Conservation (phyloP, 2,329 filamentous ascomycete genomes). For the Arachnomyces sp. region DNA sequence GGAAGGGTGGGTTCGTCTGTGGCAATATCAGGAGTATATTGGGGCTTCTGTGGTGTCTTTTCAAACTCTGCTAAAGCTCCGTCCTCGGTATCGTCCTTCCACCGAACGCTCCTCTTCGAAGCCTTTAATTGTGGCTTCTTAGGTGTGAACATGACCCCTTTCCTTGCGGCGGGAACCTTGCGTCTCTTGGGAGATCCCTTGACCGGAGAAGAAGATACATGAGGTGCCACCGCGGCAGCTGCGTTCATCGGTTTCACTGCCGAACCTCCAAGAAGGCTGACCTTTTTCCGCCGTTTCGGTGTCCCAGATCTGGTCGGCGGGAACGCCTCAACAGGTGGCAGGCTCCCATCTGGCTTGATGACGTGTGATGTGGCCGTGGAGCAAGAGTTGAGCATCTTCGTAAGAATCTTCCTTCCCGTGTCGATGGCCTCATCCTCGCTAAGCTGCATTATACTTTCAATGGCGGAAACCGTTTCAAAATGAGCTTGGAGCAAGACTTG, state of each 20-base stretch:
- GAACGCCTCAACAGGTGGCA: constrained; percentile 50
- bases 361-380: constrained; percentile 69
- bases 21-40: constrained; percentile 51
- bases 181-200: constrained; percentile 75
- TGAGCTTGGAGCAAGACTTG: constrained; percentile 82
- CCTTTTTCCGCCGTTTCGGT: constrained; percentile 61
- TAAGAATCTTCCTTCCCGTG: constrained; percentile 69
- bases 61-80: constrained; percentile 84
- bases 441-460: constrained; percentile 75
- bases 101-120: constrained; percentile 71
- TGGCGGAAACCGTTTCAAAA: constrained; percentile 79
- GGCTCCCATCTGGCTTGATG: constrained; percentile 77
- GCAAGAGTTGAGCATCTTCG: constrained; percentile 69
- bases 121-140: constrained; percentile 53
- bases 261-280: constrained; percentile 31
- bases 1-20: constrained; percentile 44
- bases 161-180: constrained; percentile 56
- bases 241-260: constrained; percentile 20
- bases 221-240: constrained; percentile 25
- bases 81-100: constrained; percentile 85
- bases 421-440: constrained; percentile 74
- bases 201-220: constrained; percentile 52
- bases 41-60: constrained; percentile 70
- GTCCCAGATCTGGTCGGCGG: constrained; percentile 66
- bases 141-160: constrained; percentile 73